Conservation (phyloP, 2,329 filamentous ascomycete genomes). For the Epichloe sibirici region DNA sequence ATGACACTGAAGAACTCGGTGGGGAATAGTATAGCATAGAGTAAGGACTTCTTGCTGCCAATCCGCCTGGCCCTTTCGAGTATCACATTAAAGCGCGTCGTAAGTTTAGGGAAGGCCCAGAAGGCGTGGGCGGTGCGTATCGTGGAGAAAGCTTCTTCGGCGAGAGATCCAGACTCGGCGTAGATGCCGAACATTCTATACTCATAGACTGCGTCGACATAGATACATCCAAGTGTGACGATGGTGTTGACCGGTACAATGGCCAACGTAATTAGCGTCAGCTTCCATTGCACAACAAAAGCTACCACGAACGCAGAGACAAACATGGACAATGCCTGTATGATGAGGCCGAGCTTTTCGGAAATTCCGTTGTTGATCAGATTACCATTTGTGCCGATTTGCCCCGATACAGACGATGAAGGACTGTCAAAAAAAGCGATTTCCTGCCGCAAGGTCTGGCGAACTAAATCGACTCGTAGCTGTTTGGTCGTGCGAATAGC, state of each 20-base stretch:
- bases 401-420: conserved; percentile 30
- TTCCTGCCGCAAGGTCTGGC: conserved; percentile 33
- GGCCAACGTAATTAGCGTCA: conserved; percentile 30
- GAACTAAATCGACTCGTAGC: conserved; percentile 26
- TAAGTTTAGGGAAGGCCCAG: conserved; percentile 32
- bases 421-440: conserved; percentile 42
- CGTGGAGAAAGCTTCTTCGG: conserved; percentile 36
- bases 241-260: conserved; percentile 33
- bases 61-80: conserved; percentile 27
- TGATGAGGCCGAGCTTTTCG: conserved; percentile 30
- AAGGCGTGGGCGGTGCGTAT: conserved; percentile 39
- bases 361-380: conserved; percentile 33
- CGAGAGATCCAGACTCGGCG: conserved; percentile 29
- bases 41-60: conserved; percentile 30
- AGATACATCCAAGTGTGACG: conserved; percentile 25
- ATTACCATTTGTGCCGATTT: conserved; percentile 36
- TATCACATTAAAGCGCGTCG: conserved; percentile 27
- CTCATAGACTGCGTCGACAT: conserved; percentile 29
- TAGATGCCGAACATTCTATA: conserved; percentile 31
- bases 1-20: conserved; percentile 36
- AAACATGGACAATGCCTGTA: conserved; percentile 29
- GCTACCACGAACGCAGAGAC: conserved; percentile 27
- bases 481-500: conserved; percentile 25
- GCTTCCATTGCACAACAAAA: conserved; percentile 28
- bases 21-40: conserved; percentile 31